Base-by-base conservation (phyloP, 2,329 filamentous ascomycete genomes). In the Xylariales sp. region DNA sequence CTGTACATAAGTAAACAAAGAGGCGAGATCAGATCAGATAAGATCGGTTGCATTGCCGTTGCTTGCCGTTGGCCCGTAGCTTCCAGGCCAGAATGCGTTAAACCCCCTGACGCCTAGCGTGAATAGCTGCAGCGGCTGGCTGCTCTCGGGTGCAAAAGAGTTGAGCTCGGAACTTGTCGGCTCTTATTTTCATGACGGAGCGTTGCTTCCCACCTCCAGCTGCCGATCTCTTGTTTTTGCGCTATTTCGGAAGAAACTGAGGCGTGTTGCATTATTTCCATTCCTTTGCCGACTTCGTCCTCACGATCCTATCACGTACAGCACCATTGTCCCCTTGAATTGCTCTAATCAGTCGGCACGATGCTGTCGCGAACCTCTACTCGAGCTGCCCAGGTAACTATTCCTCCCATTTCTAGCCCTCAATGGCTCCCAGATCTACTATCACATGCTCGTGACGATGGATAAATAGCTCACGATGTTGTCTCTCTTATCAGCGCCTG, bases 331-430 rank as follows among this genome's bases (percentile, higher is more conserved):
- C 40, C 15, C 21, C 40, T 27, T 31, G 20, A 8, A 31, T 32
- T 33, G 14, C 11, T 11, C 27, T 20, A 10, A 12, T 34, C 19
- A 36, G 22, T 27, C 32, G 29, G 19, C 61, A 74, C 56, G 51
- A 80, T 80, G 76, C 60, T 80, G 64, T 78, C 76, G 62, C 73
- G 74, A 65, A 72, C 70, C 65, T 74, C 76, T 58, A 53, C 70
- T 52, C 62, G 73, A 62, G 65, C 74, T 63, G 74, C 75, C 54
- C 73, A 78, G 75, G 76, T 80, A 71, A 52, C 70, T 20, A 22
- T 27, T 24, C 32, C 19, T 25, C 20, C 38, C 27, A 21, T 34
- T 22, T 22, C 24, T 24, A 19, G 35, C 25, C 36, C 21, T 20
- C 44, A 28, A 43, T 33, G 29, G 24, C 27, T 33, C 28, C 6